A percentile compares a stretch with the other conserved stretches of the same genome.
Evolutionary conservation across 345 rosid species (phyloP).

Genomic region (Citrus cavaleriei): DNA sequence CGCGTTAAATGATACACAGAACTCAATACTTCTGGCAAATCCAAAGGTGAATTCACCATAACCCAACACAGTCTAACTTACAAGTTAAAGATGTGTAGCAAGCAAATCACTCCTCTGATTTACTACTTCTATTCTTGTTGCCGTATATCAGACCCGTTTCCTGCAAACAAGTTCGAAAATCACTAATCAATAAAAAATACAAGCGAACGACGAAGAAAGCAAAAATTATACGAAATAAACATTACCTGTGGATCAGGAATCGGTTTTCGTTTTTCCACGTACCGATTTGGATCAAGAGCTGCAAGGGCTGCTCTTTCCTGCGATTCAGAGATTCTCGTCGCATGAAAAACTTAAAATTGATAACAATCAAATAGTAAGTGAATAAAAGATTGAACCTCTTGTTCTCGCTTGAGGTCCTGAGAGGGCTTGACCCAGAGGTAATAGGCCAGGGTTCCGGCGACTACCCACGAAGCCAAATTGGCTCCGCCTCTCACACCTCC

Average conservation of each 20-base stretch:
- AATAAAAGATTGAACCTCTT: constrained; percentile 38
- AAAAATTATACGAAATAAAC: not conserved
- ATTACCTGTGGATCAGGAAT: constrained; percentile 84
- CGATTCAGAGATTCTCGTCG: not conserved
- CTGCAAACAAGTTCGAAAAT: constrained; percentile 27
- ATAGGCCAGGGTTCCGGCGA: constrained; percentile 90
- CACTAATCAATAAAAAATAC: not conserved
- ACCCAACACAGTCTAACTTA: constrained; percentile 10
- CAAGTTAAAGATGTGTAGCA: not conserved
- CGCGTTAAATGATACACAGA: not conserved
- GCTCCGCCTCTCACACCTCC: constrained; percentile 82
- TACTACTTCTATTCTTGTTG: constrained; percentile 42
- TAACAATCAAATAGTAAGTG: not conserved
- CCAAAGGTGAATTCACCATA: not conserved
- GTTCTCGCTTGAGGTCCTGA: constrained; percentile 79
- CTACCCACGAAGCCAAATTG: constrained; percentile 82
- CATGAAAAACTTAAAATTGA: not conserved
- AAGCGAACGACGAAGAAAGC: not conserved
- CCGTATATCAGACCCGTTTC: constrained; percentile 71
- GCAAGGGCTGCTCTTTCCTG: constrained; percentile 79
- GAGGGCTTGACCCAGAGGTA: constrained; percentile 92
- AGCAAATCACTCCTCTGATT: constrained; percentile 26
- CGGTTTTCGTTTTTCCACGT: constrained; percentile 71
- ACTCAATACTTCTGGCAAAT: not conserved
- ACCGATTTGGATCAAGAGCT: constrained; percentile 60